Evolutionary conservation across 352 stramenopile species (phyloP), one percentile per base, ranked within the genome.

Genomic region (Peronospora destructor): DNA sequence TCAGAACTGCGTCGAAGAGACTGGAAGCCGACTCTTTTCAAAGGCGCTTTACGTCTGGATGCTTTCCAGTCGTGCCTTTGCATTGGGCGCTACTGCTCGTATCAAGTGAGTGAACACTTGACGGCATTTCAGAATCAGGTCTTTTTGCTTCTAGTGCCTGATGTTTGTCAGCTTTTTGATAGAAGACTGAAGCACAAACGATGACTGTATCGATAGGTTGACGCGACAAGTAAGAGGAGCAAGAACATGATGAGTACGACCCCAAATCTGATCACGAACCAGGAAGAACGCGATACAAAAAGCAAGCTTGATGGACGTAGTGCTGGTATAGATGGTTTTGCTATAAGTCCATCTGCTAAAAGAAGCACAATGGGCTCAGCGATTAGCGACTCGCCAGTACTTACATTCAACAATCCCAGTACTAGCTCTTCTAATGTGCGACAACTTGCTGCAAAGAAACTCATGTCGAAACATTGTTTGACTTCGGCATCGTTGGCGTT

Each of bases 401-500:
- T 36, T 23, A 28, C n/a, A 11, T 29, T 7, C 16, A 32, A 11
- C 10, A 13, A 8, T 35, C 45, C 26, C 26, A n/a, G n/a, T n/a
- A n/a, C n/a, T n/a, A n/a, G n/a, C n/a, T n/a, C n/a, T n/a, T n/a
- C n/a, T n/a, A n/a, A n/a, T n/a, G n/a, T n/a, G n/a, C n/a, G n/a
- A n/a, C n/a, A n/a, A n/a, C n/a, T n/a, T n/a, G n/a, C n/a, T n/a
- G n/a, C n/a, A n/a, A n/a, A n/a, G n/a, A n/a, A n/a, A n/a, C n/a
- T n/a, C n/a, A n/a, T n/a, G n/a, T n/a, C n/a, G n/a, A 19, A 80
- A 68, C 32, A 78, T 56, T 39, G 67, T 69, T 17, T 67, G 60
- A 28, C 60, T 69, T 26, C 71, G 1, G 71, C 68, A 14, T 49
- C 56, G 11, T 75, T 53, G 6, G 42, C 45, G 23, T 28, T 59